These are phyloP conservation scores for Mycena galericulata DNA, from an alignment of 768 basidiomycete species.

Conservation along the genomic window DNA sequence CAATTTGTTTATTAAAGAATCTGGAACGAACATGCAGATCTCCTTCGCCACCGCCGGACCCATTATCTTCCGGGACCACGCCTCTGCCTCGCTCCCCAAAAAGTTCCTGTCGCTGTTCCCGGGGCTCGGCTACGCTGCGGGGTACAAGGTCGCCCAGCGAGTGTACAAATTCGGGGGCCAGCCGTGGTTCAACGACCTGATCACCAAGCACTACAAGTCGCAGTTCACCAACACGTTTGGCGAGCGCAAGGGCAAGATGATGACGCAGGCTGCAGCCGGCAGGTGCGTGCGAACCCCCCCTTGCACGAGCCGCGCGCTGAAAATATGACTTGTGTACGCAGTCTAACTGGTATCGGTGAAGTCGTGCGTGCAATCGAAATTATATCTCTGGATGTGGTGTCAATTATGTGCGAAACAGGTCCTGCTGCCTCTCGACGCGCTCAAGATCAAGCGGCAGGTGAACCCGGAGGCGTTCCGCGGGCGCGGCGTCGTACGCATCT, in stretches of 20 bases:
- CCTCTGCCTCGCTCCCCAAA: conserved; percentile 70
- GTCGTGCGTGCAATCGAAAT: conserved; percentile 76
- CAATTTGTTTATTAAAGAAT: background rate
- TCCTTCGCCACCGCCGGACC: conserved; percentile 71
- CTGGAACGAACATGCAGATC: no score
- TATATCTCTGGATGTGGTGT: background rate
- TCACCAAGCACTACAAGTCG: conserved; percentile 85
- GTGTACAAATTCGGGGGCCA: conserved; percentile 99
- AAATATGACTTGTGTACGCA: conserved; percentile 41
- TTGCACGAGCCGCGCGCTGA: conserved; percentile 2
- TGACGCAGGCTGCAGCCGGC: conserved; percentile 96
- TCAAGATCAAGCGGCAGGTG: conserved; percentile 98
- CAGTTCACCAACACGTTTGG: conserved; percentile 88
- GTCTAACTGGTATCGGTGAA: conserved; percentile 91
- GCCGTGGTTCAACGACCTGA: conserved; percentile 96
- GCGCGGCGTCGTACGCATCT: conserved; percentile 89
- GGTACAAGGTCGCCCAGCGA: conserved; percentile 95
- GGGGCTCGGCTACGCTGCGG: conserved; percentile 97
- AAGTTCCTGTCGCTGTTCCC: conserved; percentile 96
- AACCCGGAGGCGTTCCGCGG: conserved; percentile 99
- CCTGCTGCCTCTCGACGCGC: conserved; percentile 94
- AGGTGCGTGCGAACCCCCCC: conserved; percentile 62
- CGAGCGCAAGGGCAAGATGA: conserved; percentile 94
- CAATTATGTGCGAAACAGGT: conserved; percentile 57
- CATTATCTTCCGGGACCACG: conserved; percentile 91